Evolutionary conservation across 2,329 filamentous ascomycete genomes (phyloP), one percentile per base, ranked within the genome.

Genomic region (Thielaviopsis ethacetica): DNA sequence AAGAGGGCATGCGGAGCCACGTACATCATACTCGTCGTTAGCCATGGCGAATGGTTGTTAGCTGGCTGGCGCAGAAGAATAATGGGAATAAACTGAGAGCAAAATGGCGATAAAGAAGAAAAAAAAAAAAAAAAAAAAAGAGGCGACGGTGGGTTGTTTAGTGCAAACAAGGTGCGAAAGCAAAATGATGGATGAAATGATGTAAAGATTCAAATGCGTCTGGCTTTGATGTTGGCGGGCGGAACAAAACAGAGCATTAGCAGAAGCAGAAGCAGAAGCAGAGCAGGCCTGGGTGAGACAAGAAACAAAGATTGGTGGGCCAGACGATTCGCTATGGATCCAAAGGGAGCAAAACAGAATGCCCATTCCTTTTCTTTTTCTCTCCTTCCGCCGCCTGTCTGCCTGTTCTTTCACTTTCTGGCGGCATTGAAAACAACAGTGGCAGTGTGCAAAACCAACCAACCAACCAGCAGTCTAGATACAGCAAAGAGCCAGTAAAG

Each of bases 21-120:
- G 62, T 78, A 97, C 91, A 85, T 98, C 93, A 79, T 98, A 98
- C 80, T 98, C 93, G 82, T 98, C 93, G 85, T 97, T 98, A 71
- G 91, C 93, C 93, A 97, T 98, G 75, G 68, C 79, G 77, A 69
- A 66, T 63, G 62, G 62, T 62, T 53, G 38, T 56, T 24, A 54
- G 54, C 27, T 34, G 19, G 27, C 52, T 54, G 15, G 52, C 59
- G 65, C 63, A 62, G 62, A 63, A 64, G 52, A 41, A 44, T 56
- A 51, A 56, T 34, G 12, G 30, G 50, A 59, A 53, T 49, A 44
- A 44, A 44, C 38, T 44, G 47, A 59, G 47, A 38, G 34, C 30
- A 34, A 56, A 59, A 59, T 54, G 19, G 51, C 21, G 30, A 41
- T 54, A 54, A 51, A 54, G 24, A 55, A 21, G 53, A 30, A 22